A percentile compares a stretch with the other conserved stretches of the same genome.
Conservation (phyloP, 2,329 filamentous ascomycete genomes). For the Botryotinia calthae region DNA sequence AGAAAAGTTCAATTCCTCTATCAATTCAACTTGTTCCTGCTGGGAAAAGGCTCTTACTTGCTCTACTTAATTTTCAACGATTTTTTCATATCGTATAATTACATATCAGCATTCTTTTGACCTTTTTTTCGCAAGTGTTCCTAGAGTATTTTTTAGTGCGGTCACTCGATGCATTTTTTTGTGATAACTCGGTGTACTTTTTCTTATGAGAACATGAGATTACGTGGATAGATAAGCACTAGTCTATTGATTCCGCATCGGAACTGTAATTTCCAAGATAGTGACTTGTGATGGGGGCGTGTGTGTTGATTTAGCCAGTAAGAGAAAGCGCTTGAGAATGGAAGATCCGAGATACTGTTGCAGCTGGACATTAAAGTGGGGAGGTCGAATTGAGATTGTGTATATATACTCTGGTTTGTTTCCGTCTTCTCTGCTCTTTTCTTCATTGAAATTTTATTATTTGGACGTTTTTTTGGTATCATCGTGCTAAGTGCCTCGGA, state of each 20-base stretch:
- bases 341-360: neutral
- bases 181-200: neutral
- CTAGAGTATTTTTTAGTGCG: neutral
- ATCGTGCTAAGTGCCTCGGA: neutral
- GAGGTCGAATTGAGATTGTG: neutral
- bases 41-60: neutral
- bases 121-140: too few species aligned
- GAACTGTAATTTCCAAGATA: neutral
- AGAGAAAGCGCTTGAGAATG: neutral
- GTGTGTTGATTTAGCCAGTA: neutral
- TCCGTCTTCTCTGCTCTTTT: neutral
- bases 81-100: neutral
- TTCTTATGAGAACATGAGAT: neutral
- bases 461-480: neutral
- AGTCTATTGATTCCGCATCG: neutral
- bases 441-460: neutral
- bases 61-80: neutral
- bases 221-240: neutral
- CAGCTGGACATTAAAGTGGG: neutral
- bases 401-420: neutral
- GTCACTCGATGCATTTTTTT: neutral
- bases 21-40: neutral
- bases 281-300: neutral
- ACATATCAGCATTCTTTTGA: neutral
- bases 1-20: neutral